A percentile compares a stretch with the other conserved stretches of the same genome.
Evolutionary conservation across 129 eudicot species (phyloP).

Genomic region (Solidago caesia): DNA sequence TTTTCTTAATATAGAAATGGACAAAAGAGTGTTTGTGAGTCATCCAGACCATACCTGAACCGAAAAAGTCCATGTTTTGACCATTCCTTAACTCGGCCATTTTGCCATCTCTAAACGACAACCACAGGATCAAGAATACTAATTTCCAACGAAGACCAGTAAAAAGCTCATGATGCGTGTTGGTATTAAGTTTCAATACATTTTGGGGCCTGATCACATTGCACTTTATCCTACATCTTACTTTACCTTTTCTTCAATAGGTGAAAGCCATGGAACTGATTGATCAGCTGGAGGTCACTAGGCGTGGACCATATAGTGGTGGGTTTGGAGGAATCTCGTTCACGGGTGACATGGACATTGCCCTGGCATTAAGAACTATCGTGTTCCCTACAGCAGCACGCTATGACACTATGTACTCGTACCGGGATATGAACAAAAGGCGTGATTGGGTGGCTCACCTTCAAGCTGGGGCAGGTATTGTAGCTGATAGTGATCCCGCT

Average conservation of each 20-base stretch:
- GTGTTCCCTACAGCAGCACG: slow-evolving; percentile 80
- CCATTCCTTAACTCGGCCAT: too few species aligned
- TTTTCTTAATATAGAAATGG: too few species aligned
- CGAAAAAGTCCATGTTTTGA: too few species aligned
- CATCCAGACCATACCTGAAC: too few species aligned
- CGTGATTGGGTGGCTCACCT: slow-evolving; percentile 95
- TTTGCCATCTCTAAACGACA: too few species aligned
- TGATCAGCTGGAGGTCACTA: slow-evolving; percentile 74
- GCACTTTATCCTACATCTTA: background rate
- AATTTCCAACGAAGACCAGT: too few species aligned
- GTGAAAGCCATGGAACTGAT: slow-evolving; percentile 99
- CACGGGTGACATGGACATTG: slow-evolving; percentile 93
- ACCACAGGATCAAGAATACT: too few species aligned
- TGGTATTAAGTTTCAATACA: background rate
- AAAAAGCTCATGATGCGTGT: background rate
- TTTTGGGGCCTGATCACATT: background rate
- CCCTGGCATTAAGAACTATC: slow-evolving; percentile 88
- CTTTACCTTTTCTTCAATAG: slow-evolving; percentile 34
- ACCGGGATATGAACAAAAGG: slow-evolving; percentile 57
- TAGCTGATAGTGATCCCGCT: slow-evolving; percentile 83
- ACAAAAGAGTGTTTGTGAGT: too few species aligned
- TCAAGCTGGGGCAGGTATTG: slow-evolving; percentile 93
- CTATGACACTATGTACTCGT: slow-evolving; percentile 86
- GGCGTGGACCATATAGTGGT: slow-evolving; percentile 99
- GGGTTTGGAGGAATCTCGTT: slow-evolving; percentile 97